Evolutionary conservation across 2,329 filamentous ascomycete genomes (phyloP), one percentile per base, ranked within the genome.

Genomic region (Penicillium sp.): DNA sequence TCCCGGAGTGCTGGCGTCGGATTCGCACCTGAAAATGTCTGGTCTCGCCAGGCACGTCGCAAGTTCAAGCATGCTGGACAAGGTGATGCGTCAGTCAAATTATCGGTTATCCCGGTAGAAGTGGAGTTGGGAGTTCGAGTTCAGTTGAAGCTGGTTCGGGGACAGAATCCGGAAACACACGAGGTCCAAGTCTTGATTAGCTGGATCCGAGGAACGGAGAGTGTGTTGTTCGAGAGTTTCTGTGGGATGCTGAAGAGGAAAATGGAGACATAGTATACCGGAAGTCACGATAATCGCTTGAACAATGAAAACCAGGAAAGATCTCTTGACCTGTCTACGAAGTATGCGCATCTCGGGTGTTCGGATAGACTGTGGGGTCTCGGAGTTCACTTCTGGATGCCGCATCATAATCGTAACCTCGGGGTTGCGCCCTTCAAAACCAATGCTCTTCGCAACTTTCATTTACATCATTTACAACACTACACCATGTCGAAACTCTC

Each of bases 201-300:
- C 29, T 95, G 90, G 92, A 68, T 90, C 1, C 86, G 90, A 64
- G 93, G 94, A 0, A 78, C 80, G 6, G 89, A 96, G 61, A 78
- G 82, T 18, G 80, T 86, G 0, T 68, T 94, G 0, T 96, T 93
- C 72, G 89, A 95, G 74, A 97, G 92, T 69, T 91, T 99, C 59
- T 88, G 86, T 57, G 92, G 90, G 0, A 91, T 92, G 77, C 60
- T 95, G 43, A 89, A 86, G 71, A 78, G 82, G 33, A 82, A 81
- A 53, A 23, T 77, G 33, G 69, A 71, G 45, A 61, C 37, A 11
- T 44, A 44, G 22, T 45, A 31, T 20, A 27, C 25, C 20, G 20
- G 41, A 26, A 22, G 31, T 11, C 2, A 6, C n/a, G 15, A 14
- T 5, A 2, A 5, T 15, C 11, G 27, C 29, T 37, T 40, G 27